Base-by-base conservation (phyloP, 208 protist species). In the Acanthamoeba triangularis region DNA sequence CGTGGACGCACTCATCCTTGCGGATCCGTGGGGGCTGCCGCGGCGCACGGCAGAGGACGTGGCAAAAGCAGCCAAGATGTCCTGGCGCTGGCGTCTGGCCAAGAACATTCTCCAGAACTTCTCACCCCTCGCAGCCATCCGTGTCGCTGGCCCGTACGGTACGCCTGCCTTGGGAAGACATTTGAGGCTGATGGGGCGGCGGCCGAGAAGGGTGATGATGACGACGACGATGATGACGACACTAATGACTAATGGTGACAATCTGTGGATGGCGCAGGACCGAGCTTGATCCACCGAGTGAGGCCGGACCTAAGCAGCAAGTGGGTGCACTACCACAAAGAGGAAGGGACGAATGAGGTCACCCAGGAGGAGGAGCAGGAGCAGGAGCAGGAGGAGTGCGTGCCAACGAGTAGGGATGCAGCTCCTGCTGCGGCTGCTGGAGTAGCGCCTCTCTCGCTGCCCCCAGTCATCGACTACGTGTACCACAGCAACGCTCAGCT, bases 391-490 rank as follows among this genome's bases (percentile, higher is more conserved):
- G 41, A 47, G 41, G 41, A 47, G 41, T 0, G 41, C 11, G 41
- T 47, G 41, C 41, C 41, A 11, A 41, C 37, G 37, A 41, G 37
- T 41, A 41, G 37, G n/a, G 28, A 72, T 33, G 59, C 37, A 54
- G 35, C 95, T 91, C 33, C 16, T 61, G 2, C 44, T 47, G 35
- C 35, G 3, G 18, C 14, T 82, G 49, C 14, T 82, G 49, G 10
- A 54, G 37, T 10, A 82, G n/a, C n/a, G 28, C 18, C n/a, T 49
- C 37, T 56, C 25, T 4, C 0, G 2, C 72, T 90, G 52, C 91
- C 94, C 54, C 37, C 59, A 14, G 78, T 96, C 59, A 61, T 78
- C 16, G 20, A 96, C 28, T 96, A 96, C 87, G 92, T 96, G 7
- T 96, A 95, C 92, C 91, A 96, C 47, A 56, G 72, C 14, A 96